Evolutionary conservation across 163 green algal genomes (phyloP), one percentile per base, ranked within the genome.

Genomic region (Chloromonas sp.): DNA sequence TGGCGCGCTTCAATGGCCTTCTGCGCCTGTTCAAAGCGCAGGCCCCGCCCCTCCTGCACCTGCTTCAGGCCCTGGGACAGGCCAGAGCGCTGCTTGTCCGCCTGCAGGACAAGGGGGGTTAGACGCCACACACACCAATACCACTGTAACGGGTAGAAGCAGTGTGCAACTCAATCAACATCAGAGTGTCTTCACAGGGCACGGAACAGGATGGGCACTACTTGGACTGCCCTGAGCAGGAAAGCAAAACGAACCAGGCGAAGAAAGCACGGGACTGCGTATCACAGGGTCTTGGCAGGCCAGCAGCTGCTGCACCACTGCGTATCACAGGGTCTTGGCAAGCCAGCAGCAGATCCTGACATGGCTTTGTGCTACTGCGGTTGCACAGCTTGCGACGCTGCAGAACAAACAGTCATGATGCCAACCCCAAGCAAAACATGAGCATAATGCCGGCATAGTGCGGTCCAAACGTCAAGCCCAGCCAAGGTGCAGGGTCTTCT

Each of bases 61-160:
- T 87, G 84, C 84, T 78, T 77, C 81, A 87, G 84, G 14, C 86
- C 86, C 70, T 58, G 57, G 13, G 82, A 81, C 58, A 78, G 58
- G 8, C 3, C 70, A 36, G 5, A 11, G 13, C 58, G 71, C 14
- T 36, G 5, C 14, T 79, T 14, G 13, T 58, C 58, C 2, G 11
- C 71, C 71, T 58, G 11, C 71, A 3, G 5, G 71, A 11, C 5
- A 14, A 2, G 58, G 36, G 36, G 71, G 13, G 14, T 58, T 3
- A 79, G 13, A 79, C 2, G 71, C 71, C 2, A 14, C 71, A 79
- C 13, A 14, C 66, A 74, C 36, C 5, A 11, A 5, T 74, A 11
- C 11, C 11, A 15, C 5, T 74, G 66, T 11, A 74, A 36, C 14
- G 13, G 2, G 71, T 36, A 58, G 71, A 14, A 79, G 71, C 71